A percentile compares a stretch with the other conserved stretches of the same genome.
Conservation (phyloP, 2,329 filamentous ascomycete genomes). For the Stemphylium lycopersici region DNA sequence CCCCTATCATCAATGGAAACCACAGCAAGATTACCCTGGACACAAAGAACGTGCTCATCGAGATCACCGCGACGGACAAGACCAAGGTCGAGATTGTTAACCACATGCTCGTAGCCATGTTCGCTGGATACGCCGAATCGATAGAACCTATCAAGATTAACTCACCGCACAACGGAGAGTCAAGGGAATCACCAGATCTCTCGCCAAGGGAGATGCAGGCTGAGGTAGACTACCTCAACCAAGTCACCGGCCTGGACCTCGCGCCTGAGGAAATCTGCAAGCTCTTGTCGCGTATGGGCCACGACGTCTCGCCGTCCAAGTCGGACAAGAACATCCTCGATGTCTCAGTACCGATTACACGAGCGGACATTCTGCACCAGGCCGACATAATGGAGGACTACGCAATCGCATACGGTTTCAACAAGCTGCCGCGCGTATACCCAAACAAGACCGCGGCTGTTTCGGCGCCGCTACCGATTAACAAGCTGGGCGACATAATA, state of each 20-base stretch:
- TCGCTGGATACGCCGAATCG: conserved; percentile 91
- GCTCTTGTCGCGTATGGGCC: conserved; percentile 87
- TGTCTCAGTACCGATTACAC: conserved; percentile 83
- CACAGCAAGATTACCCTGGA: conserved; percentile 94
- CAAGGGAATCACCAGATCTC: conserved; percentile 80
- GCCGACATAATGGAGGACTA: conserved; percentile 99
- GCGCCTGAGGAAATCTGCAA: conserved; percentile 76
- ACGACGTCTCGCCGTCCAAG: conserved; percentile 76
- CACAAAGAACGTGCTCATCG: conserved; percentile 94
- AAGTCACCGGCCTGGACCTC: conserved; percentile 82
- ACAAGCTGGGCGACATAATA: conserved; percentile 93
- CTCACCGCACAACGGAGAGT: conserved; percentile 87
- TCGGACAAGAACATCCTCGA: conserved; percentile 73
- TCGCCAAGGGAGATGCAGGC: conserved; percentile 77
- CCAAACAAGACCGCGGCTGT: conserved; percentile 86
- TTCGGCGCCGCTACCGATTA: conserved; percentile 84
- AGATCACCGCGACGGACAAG: conserved; percentile 93
- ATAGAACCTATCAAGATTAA: conserved; percentile 92
- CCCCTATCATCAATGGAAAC: conserved; percentile 96
- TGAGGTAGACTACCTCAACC: conserved; percentile 92
- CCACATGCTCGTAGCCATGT: conserved; percentile 97
- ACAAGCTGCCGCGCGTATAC: conserved; percentile 86
- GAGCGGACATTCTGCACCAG: conserved; percentile 93
- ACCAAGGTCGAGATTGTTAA: conserved; percentile 96
- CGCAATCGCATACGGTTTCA: conserved; percentile 96